Evolutionary conservation across 177 flowering plant genomes (phyloP), one percentile per base, ranked within the genome.

Genomic region (Tripterygium wilfordii): DNA sequence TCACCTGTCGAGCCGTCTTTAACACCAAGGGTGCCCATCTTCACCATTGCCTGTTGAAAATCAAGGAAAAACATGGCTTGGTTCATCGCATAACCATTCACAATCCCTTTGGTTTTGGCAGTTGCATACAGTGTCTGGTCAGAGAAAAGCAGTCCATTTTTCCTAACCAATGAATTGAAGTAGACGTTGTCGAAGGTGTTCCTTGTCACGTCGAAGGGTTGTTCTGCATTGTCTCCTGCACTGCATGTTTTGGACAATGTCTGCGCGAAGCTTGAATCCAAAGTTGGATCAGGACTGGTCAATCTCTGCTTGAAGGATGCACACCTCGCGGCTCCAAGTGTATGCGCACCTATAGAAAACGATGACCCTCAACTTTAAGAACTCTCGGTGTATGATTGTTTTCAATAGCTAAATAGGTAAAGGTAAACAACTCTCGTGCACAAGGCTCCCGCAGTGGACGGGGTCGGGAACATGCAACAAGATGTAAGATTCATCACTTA

Each of bases 291-390:
- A 4, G 60, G 62, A 9, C 60, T 65, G 17, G 51, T 65, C 30
- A 91, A 22, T 23, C 98, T 47, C 50, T 40, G 56, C 51, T 88
- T 88, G 86, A 91, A 91, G 1, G 95, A 88, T 8, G 95, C 66
- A 53, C 98, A 90, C 47, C 85, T 54, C 28, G 98, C 91, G 27
- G 75, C 89, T 51, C 98, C 98, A 17, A 90, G 54, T 8, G 96
- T 90, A 55, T 90, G 98, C 3, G 67, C 96, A 12, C 98, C 98
- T 88, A 39, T 31, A 23, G 21, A 23, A 1, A n/a, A n/a, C n/a
- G n/a, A n/a, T n/a, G n/a, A n/a, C n/a, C n/a, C n/a, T n/a, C n/a
- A n/a, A n/a, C n/a, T n/a, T n/a, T n/a, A n/a, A n/a, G n/a, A n/a
- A n/a, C n/a, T n/a, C n/a, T n/a, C n/a, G n/a, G n/a, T n/a, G n/a